Conservation (phyloP, 352 stramenopile genomes). For the Thalassiosira pacifica region DNA sequence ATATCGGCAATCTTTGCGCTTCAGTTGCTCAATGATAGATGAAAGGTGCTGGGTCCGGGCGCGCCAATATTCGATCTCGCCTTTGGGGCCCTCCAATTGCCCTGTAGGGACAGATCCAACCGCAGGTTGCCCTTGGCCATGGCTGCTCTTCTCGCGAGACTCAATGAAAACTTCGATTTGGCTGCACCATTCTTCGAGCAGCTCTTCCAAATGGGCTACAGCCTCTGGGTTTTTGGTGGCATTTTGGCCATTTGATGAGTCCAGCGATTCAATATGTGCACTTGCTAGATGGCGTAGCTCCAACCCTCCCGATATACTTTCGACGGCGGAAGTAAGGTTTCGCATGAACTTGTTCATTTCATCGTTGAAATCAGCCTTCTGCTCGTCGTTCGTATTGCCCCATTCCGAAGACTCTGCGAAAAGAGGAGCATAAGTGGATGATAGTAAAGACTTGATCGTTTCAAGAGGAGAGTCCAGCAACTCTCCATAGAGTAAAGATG, state of each 20-base stretch:
- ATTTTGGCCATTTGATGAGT: constrained; percentile 80
- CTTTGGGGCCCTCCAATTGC: constrained; percentile 91
- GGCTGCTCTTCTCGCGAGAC: constrained; percentile 56
- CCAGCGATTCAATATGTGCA: constrained; percentile 63
- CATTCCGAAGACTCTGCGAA: constrained; percentile 94
- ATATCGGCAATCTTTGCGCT: constrained; percentile 95
- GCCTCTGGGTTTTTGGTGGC: constrained; percentile 90
- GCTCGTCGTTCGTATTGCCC: constrained; percentile 93
- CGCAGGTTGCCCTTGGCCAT: constrained; percentile 31
- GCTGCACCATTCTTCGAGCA: constrained; percentile 93
- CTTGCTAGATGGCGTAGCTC: constrained; percentile 89
- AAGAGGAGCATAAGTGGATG: constrained; percentile 91
- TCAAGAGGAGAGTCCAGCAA: constrained; percentile 85
- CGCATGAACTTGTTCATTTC: constrained; percentile 95
- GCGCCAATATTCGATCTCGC: constrained; percentile 97
- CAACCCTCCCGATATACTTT: constrained; percentile 94
- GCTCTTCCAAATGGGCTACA: constrained; percentile 93
- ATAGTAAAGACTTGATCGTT: constrained; percentile 86
- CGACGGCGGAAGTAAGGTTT: constrained; percentile 94
- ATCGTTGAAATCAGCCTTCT: constrained; percentile 90
- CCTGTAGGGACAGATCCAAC: constrained; percentile 74
- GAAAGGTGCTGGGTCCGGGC: constrained; percentile 97
- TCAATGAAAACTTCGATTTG: constrained; percentile 72
- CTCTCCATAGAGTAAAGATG: constrained; percentile 88
- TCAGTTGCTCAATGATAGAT: constrained; percentile 98